phyloP scores from a whole-genome alignment of 2,329 filamentous ascomycete genomes.

The Ceratocystis variospora region DNA sequence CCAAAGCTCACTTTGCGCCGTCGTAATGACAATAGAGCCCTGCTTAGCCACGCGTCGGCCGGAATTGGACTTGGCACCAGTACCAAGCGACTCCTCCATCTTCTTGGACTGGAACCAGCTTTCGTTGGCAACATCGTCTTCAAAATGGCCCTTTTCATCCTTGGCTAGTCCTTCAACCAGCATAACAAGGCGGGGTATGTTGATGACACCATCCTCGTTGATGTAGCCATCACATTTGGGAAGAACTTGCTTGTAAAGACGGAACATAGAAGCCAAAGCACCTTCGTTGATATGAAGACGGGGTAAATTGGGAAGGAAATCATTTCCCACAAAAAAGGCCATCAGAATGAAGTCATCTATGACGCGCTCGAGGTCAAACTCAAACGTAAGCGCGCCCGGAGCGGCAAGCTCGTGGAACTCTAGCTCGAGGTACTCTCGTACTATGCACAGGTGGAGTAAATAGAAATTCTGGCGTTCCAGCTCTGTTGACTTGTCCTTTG shows the following conservation, averaged over 20 bases:
- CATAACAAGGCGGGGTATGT: slow-evolving; percentile 61
- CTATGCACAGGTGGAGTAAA: slow-evolving; percentile 91
- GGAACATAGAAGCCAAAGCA: slow-evolving; percentile 92
- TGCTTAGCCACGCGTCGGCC: slow-evolving; percentile 32
- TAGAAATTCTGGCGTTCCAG: slow-evolving; percentile 98
- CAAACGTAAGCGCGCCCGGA: slow-evolving; percentile 55
- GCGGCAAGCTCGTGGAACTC: slow-evolving; percentile 88
- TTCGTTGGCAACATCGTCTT: slow-evolving; percentile 74
- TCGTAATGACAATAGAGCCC: slow-evolving; percentile 59
- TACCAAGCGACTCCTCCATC: slow-evolving; percentile 46
- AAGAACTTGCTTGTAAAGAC: slow-evolving; percentile 81
- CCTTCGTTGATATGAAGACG: slow-evolving; percentile 98
- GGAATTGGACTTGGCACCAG: slow-evolving; percentile 33
- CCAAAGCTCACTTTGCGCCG: slow-evolving; percentile 70
- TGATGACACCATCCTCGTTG: slow-evolving; percentile 88
- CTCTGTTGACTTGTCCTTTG: slow-evolving; percentile 82
- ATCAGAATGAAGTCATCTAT: slow-evolving; percentile 99
- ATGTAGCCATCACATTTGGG: slow-evolving; percentile 86
- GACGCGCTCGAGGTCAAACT: slow-evolving; percentile 85
- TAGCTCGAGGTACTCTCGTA: slow-evolving; percentile 89
- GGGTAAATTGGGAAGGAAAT: slow-evolving; percentile 94
- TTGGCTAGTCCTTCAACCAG: slow-evolving; percentile 74
- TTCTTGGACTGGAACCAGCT: slow-evolving; percentile 59
- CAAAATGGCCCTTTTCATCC: slow-evolving; percentile 86
- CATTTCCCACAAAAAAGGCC: slow-evolving; percentile 98